These are phyloP conservation scores for Umbelopsis isabellina DNA, from an alignment of 192 early-diverging fungal genomes.

Conservation along the genomic window DNA sequence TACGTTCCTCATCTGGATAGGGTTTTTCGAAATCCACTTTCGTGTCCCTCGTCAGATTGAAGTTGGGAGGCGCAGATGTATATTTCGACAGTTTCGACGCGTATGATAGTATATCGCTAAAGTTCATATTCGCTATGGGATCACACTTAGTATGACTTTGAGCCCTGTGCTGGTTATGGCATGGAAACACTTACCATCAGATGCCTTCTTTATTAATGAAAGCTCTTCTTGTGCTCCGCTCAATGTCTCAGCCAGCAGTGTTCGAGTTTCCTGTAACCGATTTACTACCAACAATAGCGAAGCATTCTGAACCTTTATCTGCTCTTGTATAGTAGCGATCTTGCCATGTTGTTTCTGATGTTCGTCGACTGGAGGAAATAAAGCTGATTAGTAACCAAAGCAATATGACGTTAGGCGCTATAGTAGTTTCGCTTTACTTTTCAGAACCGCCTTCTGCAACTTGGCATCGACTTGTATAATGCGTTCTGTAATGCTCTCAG, in stretches of 20 bases:
- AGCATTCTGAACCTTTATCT: conserved; percentile 50
- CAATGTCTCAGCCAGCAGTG: conserved; percentile 36
- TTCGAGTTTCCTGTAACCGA: conserved; percentile 35
- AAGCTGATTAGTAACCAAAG: too few relatives aligned
- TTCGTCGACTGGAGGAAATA: conserved; percentile 44
- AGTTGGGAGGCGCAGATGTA: conserved; percentile 59
- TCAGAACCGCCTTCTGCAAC: conserved; percentile 49
- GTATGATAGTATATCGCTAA: conserved; percentile 53
- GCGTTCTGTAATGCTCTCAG: conserved; percentile 38
- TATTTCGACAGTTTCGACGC: conserved; percentile 55
- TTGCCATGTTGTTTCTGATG: conserved; percentile 50
- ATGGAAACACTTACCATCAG: neutral
- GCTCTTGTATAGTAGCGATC: conserved; percentile 50
- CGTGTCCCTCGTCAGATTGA: conserved; percentile 44
- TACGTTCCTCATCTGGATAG: conserved; percentile 57
- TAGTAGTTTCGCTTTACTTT: conserved; percentile 36
- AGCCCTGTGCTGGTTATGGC: neutral
- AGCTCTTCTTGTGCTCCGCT: conserved; percentile 28
- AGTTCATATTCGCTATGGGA: conserved; percentile 40
- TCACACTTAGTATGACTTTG: neutral
- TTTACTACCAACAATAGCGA: conserved; percentile 44
- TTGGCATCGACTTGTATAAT: conserved; percentile 48
- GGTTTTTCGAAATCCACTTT: conserved; percentile 55
- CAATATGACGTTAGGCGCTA: too few relatives aligned
- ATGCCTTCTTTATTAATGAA: conserved; percentile 14